Evolutionary conservation across 2,329 filamentous ascomycete genomes (phyloP), one percentile per base, ranked within the genome.

Genomic region (Colletotrichum sp.): DNA sequence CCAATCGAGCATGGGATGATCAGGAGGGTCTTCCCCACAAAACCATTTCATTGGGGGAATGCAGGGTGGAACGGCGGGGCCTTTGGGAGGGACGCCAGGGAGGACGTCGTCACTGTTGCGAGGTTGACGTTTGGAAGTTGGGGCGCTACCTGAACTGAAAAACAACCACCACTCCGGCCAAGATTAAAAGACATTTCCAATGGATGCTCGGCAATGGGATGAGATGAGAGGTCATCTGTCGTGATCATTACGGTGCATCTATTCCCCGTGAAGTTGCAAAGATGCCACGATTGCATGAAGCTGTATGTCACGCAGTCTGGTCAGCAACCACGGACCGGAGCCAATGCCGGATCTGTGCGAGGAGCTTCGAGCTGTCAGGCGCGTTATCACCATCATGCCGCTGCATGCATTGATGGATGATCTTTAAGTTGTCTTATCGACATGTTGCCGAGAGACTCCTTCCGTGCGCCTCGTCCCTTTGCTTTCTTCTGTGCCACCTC

Each of bases 11-110:
- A 80, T 82, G 71, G 39, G 43, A 62, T 8, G 52, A 75, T 75
- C 66, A 75, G 52, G 74, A 70, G 74, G 60, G n/a, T 70, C 75
- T 81, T 79, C 79, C 79, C 81, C 79, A 81, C 80, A 80, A 75
- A 77, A 69, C 58, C 69, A 77, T 77, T 77, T 77, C 73, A 77
- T 77, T 77, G 76, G 76, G 76, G 76, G 70, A 76, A 69, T 69
- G 64, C 48, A 76, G 70, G 74, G 70, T 76, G 70, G 74, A 65
- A 74, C 70, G 48, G 70, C 65, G 74, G 74, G 48, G 34, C 34
- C 34, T 22, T 65, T 74, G 43, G 64, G 65, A 76, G 70, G 70
- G 70, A 76, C 48, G 70, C 43, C 65, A 76, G 74, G 74, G 74
- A 76, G 39, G 25, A 69, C 12, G 36, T 55, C 22, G 70, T 76